phyloP scores from a whole-genome alignment of 306 rosid species.

The Quercus aquifolioides region DNA sequence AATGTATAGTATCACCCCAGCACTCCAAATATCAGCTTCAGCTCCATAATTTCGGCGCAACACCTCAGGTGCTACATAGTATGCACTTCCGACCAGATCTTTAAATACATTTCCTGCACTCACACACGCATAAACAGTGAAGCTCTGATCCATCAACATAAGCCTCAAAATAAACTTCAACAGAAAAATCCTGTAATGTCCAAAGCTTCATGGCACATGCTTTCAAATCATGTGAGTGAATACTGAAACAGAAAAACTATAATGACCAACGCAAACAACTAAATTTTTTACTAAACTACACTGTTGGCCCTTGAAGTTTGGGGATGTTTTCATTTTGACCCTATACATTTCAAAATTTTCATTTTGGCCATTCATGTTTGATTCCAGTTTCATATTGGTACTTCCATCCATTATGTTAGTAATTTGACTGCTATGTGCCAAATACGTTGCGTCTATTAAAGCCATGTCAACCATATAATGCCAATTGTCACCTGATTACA shows the following conservation, averaged over 20 bases:
- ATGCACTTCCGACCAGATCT: slow-evolving; percentile 97
- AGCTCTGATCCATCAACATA: slow-evolving; percentile 4
- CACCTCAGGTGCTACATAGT: slow-evolving; percentile 96
- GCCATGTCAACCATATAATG: no score
- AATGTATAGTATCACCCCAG: slow-evolving; percentile 86
- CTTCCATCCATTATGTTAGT: no score
- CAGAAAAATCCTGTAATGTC: not conserved
- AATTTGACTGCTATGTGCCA: no score
- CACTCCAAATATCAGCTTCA: slow-evolving; percentile 97
- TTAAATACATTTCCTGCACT: slow-evolving; percentile 67
- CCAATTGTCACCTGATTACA: no score
- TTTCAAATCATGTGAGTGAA: not conserved
- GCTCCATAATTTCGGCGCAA: slow-evolving; percentile 74
- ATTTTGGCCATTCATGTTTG: no score
- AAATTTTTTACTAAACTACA: no score
- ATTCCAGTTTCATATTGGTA: no score
- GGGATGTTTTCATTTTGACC: no score
- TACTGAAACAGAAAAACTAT: not conserved
- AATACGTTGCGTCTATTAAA: no score
- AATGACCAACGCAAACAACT: not conserved
- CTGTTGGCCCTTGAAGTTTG: no score
- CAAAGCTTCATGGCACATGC: not conserved
- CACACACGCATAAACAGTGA: slow-evolving; percentile 13
- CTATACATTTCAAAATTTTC: no score
- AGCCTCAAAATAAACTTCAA: not conserved